Base-by-base conservation (phyloP, 2,329 filamentous ascomycete species). In the Diaporthe helianthi region DNA sequence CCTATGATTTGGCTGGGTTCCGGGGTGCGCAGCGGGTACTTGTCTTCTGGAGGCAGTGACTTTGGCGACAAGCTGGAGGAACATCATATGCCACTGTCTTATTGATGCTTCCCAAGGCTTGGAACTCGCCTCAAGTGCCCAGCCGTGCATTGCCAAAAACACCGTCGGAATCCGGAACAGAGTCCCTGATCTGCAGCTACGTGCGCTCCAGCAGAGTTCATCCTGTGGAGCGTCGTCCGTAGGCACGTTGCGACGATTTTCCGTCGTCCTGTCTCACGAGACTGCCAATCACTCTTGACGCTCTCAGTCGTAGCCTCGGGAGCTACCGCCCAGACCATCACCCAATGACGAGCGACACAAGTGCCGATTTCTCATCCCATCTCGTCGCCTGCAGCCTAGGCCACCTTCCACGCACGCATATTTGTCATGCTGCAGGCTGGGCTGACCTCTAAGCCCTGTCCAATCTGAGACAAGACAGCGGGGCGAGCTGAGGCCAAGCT, bases 151-250 rank as follows among this genome's bases (percentile, higher is more conserved):
- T 47, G 36, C 58, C 64, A 55, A 55, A 55, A 46, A 67, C 51
- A 67, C 38, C 26, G 17, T n/a, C 64, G 49, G 64, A 55, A 58
- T 46, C 31, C 64, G 64, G 64, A 51, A 58, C 8, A n/a, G 53
- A n/a, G 64, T 67, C 64, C 64, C 64, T 67, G 64, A 55, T 67
- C 64, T 55, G 64, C 51, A 55, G n/a, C 53, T 24, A 54, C 26
- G 51, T 47, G 36, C 47, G 64, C 24, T 26, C 26, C 4, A 52
- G 49, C 64, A 67, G 64, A 17, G 51, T 63, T 63, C 58, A 63
- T 63, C 58, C 58, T 61, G 58, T 63, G 58, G 10, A 26, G 29
- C 17, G 24, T 36, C 58, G 29, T 63, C 58, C 29, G 29, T 49
- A 49, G 41, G 2, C 19, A 24, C 49, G 58, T 49, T 63, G 58